Evolutionary conservation across 2,329 filamentous ascomycete species (phyloP), one percentile per base, ranked within the genome.

Genomic region (Arthroderma sp.): DNA sequence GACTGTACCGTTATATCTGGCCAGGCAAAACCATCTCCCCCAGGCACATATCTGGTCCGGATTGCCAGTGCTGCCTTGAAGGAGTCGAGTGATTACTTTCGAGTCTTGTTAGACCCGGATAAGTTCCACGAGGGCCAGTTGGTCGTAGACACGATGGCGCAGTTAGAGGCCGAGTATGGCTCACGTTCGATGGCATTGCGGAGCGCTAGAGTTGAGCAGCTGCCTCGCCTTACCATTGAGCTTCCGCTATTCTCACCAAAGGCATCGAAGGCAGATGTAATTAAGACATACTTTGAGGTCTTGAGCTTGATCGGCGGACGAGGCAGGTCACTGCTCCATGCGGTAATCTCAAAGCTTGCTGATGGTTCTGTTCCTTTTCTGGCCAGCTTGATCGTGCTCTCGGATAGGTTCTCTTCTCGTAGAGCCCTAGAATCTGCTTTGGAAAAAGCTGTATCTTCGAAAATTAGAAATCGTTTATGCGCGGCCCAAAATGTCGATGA

Each of bases 121-220:
- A 68, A 68, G 44, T 68, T 69, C 44, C 56, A 55, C 1, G 66
- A 68, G 48, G 65, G 66, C 4, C 57, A 56, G 40, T 40, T 53
- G 3, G 53, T 68, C 47, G 51, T 54, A 43, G 52, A 57, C 53
- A 59, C 49, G 39, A 53, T 48, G 11, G 34, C 37, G 31, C 37
- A 40, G 11, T 45, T 56, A 6, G 39, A 38, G 5, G 42, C 43
- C 28, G 38, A 48, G 38, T 50, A 55, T 31, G 46, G 46, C 11
- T 43, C 39, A 5, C 36, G 31, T 29, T 41, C 42, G 29, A n/a
- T 36, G 40, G 37, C 36, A 9, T 38, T 48, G 11, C 29, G 30
- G 7, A 50, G 46, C 6, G 47, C 64, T n/a, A 54, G 55, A 6
- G 39, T 50, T 32, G 56, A 54, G 27, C 52, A 54, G 38, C 47